Conservation (phyloP, 331 rosid species). For the Malus hybrid region DNA sequence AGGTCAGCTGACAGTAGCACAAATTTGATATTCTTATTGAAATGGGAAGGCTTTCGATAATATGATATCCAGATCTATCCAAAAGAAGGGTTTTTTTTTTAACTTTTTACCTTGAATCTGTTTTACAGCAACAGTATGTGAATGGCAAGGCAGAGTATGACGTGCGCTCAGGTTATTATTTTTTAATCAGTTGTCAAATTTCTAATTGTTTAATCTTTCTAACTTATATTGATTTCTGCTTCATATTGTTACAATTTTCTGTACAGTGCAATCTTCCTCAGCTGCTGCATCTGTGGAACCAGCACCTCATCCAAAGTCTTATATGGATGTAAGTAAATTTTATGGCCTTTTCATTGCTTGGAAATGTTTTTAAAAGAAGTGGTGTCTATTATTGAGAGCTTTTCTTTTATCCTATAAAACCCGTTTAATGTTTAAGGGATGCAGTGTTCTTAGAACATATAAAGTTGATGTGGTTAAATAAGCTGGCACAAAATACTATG, state of each 20-base stretch:
- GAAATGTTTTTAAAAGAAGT: not conserved
- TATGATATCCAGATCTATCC: slow-evolving; percentile 14
- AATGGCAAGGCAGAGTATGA: slow-evolving; percentile 63
- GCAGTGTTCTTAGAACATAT: not conserved
- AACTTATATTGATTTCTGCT: slow-evolving; percentile 2
- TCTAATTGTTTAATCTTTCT: not conserved
- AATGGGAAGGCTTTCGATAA: slow-evolving; percentile 4
- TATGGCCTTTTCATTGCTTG: slow-evolving; percentile 2
- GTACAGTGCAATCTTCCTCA: slow-evolving; percentile 74
- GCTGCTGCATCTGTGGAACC: slow-evolving; percentile 62
- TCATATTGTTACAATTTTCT: slow-evolving; percentile 3
- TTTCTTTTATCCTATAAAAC: not conserved
- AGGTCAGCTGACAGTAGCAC: slow-evolving; percentile 44
- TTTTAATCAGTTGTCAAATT: not conserved
- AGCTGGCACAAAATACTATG: not conserved
- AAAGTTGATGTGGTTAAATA: not conserved
- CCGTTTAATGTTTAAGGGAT: not conserved
- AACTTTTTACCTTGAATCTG: not conserved
- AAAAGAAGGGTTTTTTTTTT: slow-evolving; percentile 4
- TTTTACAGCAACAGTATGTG: slow-evolving; percentile 51
- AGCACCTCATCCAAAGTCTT: slow-evolving; percentile 82
- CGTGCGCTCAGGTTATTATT: slow-evolving; percentile 59
- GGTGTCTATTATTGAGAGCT: not conserved
- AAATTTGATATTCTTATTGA: slow-evolving; percentile 1
- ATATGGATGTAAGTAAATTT: slow-evolving; percentile 59